phyloP scores from a whole-genome alignment of 2,329 filamentous ascomycete genomes.

The Xylariomycetidae sp. region DNA sequence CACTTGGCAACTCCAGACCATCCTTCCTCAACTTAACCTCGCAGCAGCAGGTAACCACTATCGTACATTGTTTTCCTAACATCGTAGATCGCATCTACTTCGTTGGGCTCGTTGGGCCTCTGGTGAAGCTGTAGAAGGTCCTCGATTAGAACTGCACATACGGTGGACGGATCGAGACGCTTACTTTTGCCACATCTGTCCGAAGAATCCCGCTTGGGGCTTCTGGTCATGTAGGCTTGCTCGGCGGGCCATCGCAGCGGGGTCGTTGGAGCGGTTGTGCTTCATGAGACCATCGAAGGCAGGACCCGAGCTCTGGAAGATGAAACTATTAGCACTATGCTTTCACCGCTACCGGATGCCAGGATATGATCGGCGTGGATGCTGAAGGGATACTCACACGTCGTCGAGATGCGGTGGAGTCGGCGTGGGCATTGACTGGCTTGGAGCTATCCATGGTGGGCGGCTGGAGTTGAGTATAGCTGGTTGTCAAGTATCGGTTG shows the following conservation, averaged over 20 bases:
- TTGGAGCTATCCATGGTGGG: constrained; percentile 20
- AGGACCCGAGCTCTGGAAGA: constrained; percentile 37
- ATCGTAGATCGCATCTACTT: no score
- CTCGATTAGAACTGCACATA: not conserved
- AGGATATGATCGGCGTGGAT: not conserved
- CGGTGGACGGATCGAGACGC: constrained; percentile 19
- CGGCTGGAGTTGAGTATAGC: constrained; percentile 1
- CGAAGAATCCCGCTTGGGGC: constrained; percentile 42
- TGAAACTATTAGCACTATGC: not conserved
- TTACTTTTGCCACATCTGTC: constrained; percentile 53
- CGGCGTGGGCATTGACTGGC: constrained; percentile 3
- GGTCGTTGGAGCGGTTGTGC: constrained; percentile 42
- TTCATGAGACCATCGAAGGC: constrained; percentile 47
- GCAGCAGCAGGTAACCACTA: no score
- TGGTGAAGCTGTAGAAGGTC: constrained; percentile 19
- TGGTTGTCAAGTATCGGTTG: not conserved
- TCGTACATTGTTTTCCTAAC: no score
- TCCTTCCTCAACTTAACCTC: no score
- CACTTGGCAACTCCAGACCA: no score
- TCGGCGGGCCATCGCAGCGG: constrained; percentile 38
- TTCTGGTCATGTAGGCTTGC: constrained; percentile 51
- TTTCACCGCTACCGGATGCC: not conserved
- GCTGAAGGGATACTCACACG: constrained; percentile 12
- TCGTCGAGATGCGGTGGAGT: constrained; percentile 15
- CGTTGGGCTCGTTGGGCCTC: constrained; percentile 19